Evolutionary conservation across 495 filamentous ascomycete species (phyloP), one percentile per base, ranked within the genome.

Genomic region (Cercophora scortea): DNA sequence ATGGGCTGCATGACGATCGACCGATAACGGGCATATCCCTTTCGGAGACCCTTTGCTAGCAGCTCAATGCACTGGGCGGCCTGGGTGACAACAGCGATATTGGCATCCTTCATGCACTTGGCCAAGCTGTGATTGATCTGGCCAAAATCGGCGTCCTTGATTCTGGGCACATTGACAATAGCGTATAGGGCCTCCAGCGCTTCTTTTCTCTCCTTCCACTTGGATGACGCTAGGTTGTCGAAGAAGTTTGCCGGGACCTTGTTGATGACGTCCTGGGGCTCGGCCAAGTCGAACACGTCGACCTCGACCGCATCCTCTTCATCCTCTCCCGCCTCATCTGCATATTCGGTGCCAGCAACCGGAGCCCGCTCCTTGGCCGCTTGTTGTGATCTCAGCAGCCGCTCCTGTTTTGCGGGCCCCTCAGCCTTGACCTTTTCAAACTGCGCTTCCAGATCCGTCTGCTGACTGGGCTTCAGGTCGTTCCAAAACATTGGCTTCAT

Each of bases 171-270:
- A 62, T 97, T 95, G 49, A 94, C 69, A 8, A 80, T 75, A 11
- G 75, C 75, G 61, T 85, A 84, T 3, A 96, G 71, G 7, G 83
- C 91, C 53, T 99, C 94, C 32, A 96, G 71, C 0, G 89, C 87
- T 45, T 99, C 94, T 70, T 97, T 97, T 52, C 94, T 81, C 59
- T 99, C 94, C 65, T 97, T 97, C 94, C 94, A 99, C 61, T 97
- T 99, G 11, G 90, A 81, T 36, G 90, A 96, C 2, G 77, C 82
- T 35, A 97, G 70, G 41, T 86, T 84, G 32, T 97, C 93, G 44
- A 80, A 74, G 50, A 96, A 88, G 62, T 90, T 80, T 17, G 82
- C 82, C 1, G 93, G 87, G 9, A 96, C 68, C 59, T 93, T 95
- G n/a, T 84, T 76, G 46, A 89, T 61, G 2, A 96, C 86, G 66